Evolutionary conservation across 495 filamentous ascomycete genomes (phyloP).

Genomic region (Choiromyces venosus): DNA sequence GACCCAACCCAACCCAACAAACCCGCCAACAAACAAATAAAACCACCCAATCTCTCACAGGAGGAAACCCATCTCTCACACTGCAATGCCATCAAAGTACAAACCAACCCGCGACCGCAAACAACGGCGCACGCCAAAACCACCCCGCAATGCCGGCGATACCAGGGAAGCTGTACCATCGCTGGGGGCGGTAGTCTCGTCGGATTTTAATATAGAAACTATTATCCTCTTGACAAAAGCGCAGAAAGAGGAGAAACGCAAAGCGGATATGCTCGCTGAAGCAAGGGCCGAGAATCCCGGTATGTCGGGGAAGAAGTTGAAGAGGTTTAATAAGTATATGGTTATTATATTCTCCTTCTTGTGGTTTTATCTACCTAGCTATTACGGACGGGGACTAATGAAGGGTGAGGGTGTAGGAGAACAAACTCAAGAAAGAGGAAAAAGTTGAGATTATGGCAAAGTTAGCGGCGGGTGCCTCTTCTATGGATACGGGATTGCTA

Average conservation of each 20-base stretch:
- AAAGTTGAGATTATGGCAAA: constrained; percentile 78
- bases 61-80: not conserved
- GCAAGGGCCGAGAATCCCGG: constrained; percentile 67
- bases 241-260: constrained; percentile 61
- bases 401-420: constrained; percentile 53
- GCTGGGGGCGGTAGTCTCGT: constrained; percentile 1
- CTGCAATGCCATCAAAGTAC: constrained; percentile 40
- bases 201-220: constrained; percentile 27
- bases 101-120: constrained; percentile 42
- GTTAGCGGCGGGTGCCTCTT: constrained; percentile 63
- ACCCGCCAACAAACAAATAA: not conserved
- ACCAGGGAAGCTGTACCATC: not conserved
- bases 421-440: constrained; percentile 90
- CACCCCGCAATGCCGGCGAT: not conserved
- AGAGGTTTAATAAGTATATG: constrained; percentile 94
- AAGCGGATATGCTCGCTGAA: constrained; percentile 49
- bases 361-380: constrained; percentile 1
- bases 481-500: constrained; percentile 74
- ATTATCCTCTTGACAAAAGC: constrained; percentile 46
- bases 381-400: not conserved
- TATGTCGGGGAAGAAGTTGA: constrained; percentile 85
- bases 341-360: constrained; percentile 43
- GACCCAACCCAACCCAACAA: not conserved
- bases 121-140: constrained; percentile 25
- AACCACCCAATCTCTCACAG: not conserved